Conservation (phyloP, 257 asterid species). For the Coffea canephora region DNA sequence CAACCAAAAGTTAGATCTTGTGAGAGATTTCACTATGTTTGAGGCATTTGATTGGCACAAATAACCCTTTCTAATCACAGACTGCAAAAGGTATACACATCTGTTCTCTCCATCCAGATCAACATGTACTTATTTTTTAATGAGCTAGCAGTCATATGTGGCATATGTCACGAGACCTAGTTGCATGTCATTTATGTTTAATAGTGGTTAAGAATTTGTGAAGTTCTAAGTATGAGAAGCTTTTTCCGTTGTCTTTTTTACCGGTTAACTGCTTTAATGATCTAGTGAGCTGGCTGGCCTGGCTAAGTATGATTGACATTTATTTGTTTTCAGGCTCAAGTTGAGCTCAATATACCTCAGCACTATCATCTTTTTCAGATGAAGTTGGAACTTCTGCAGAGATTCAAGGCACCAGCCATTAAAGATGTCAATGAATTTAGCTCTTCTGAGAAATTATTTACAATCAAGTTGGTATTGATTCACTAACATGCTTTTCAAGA, state of each 20-base stretch:
- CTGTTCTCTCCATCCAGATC: not conserved
- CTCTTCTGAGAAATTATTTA: constrained; percentile 48
- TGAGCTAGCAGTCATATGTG: not conserved
- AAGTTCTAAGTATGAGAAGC: not conserved
- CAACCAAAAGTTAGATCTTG: not conserved
- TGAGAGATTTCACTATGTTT: not conserved
- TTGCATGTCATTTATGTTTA: not conserved
- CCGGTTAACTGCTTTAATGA: not conserved
- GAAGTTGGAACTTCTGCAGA: constrained; percentile 61
- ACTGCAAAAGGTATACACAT: not conserved
- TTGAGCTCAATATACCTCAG: constrained; percentile 51
- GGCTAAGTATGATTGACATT: constrained; percentile 5
- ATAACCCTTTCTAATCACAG: not conserved
- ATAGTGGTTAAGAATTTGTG: not conserved
- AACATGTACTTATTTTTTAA: not conserved
- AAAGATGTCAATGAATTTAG: constrained; percentile 47
- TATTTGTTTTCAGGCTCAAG: constrained; percentile 41
- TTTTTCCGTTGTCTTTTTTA: not conserved
- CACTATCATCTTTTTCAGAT: constrained; percentile 45
- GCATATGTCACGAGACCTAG: not conserved
- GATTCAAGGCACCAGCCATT: constrained; percentile 35
- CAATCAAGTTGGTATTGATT: constrained; percentile 44
- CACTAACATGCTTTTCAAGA: not conserved
- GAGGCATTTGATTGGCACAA: not conserved
- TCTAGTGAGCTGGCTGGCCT: not conserved